These are phyloP conservation scores for Colletotrichum echinochloae DNA, from an alignment of 2,329 filamentous ascomycete genomes.

Conservation along the genomic window DNA sequence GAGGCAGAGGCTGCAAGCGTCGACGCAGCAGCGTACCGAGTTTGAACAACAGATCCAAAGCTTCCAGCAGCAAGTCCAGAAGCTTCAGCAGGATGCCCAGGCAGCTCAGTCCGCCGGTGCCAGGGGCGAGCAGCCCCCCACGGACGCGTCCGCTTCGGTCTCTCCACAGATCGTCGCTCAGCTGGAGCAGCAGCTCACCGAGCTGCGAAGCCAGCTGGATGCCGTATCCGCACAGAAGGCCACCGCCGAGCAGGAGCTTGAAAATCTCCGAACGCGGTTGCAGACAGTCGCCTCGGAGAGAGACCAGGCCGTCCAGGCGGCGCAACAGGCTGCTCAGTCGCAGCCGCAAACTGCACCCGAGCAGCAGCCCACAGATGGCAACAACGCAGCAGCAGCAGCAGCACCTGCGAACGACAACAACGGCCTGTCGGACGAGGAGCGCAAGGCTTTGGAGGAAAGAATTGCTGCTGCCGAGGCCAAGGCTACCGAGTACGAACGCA, in stretches of 20 bases:
- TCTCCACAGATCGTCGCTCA: constrained; percentile 61
- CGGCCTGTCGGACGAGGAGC: constrained; percentile 67
- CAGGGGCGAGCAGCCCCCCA: constrained; percentile 47
- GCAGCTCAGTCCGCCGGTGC: constrained; percentile 49
- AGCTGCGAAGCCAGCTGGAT: constrained; percentile 72
- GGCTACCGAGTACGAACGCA: constrained; percentile 73
- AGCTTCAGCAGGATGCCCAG: constrained; percentile 51
- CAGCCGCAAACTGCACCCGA: constrained; percentile 39
- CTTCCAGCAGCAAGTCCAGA: constrained; percentile 57
- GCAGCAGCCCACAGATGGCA: background rate
- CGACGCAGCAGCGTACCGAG: constrained; percentile 49
- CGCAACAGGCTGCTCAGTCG: constrained; percentile 45
- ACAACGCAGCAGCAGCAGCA: background rate
- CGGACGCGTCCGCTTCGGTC: constrained; percentile 54
- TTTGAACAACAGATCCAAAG: constrained; percentile 58
- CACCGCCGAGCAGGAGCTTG: constrained; percentile 73
- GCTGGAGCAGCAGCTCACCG: constrained; percentile 62
- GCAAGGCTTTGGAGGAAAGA: constrained; percentile 68
- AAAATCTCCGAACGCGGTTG: constrained; percentile 68
- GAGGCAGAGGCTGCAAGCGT: constrained; percentile 50
- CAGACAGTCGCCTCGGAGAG: constrained; percentile 71
- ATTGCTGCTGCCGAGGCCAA: constrained; percentile 70
- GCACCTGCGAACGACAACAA: constrained; percentile 40
- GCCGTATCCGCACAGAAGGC: constrained; percentile 75
- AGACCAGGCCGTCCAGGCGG: constrained; percentile 66